Evolutionary conservation across 345 rosid genomes (phyloP).

Genomic region (Mallotus nudiflorus): DNA sequence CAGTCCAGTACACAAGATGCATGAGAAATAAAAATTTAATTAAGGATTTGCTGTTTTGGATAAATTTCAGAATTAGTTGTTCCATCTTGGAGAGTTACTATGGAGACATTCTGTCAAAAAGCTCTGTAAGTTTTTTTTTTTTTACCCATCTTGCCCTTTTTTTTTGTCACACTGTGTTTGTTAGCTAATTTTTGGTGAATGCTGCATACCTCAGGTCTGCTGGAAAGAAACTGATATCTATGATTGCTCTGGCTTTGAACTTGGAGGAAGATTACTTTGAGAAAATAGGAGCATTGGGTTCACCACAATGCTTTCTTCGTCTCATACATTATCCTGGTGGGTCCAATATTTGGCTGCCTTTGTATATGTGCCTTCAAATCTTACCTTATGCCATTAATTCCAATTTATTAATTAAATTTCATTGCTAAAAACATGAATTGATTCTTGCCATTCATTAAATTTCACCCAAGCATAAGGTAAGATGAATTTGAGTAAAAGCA

Average conservation of each 20-base stretch:
- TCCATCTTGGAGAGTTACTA: constrained; percentile 61
- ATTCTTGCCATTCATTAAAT: too few relatives aligned
- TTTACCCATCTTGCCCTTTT: constrained; percentile 3
- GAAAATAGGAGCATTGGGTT: constrained; percentile 52
- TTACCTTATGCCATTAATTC: too few relatives aligned
- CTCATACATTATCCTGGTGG: constrained; percentile 73
- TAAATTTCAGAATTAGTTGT: constrained; percentile 49
- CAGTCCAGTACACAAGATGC: too few relatives aligned
- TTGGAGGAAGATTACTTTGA: constrained; percentile 66
- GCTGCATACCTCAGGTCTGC: constrained; percentile 49
- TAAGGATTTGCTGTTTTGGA: too few relatives aligned
- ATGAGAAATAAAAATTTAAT: too few relatives aligned
- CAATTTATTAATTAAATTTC: too few relatives aligned
- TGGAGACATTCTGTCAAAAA: constrained; percentile 52
- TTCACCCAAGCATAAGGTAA: too few relatives aligned
- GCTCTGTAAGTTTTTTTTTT: constrained; percentile 52
- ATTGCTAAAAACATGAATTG: too few relatives aligned
- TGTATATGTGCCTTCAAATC: background rate
- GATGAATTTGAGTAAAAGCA: too few relatives aligned
- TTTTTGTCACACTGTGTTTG: background rate
- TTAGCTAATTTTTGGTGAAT: constrained; percentile 9
- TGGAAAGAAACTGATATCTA: constrained; percentile 47
- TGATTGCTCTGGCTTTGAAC: constrained; percentile 66
- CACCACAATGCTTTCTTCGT: constrained; percentile 44
- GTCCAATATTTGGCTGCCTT: background rate